Conservation (phyloP, 2,329 filamentous ascomycete species). For the Diplodia scrobiculata region DNA sequence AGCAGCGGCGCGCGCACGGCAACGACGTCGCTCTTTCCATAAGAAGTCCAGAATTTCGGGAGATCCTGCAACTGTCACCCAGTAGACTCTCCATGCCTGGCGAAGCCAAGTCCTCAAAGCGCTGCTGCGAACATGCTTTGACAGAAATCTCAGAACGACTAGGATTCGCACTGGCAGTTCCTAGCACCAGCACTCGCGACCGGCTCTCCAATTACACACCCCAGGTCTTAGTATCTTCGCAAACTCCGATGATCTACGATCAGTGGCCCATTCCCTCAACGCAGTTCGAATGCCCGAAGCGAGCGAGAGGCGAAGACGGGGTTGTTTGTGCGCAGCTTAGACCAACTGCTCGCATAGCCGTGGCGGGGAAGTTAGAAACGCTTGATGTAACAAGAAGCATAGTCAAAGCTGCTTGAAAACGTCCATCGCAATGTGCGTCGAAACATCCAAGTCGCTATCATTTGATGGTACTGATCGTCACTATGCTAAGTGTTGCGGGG, state of each 20-base stretch:
- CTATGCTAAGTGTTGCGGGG: neutral
- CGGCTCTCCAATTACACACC: neutral
- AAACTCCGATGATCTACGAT: neutral
- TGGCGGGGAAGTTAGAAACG: neutral
- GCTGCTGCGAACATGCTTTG: neutral
- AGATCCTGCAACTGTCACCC: too few species aligned
- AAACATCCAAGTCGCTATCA: neutral
- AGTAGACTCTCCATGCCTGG: too few species aligned
- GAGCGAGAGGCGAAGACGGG: neutral
- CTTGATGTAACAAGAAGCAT: conserved; percentile 11
- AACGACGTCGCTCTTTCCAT: too few species aligned
- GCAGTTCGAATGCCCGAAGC: neutral
- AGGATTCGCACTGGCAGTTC: neutral
- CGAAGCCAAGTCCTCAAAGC: neutral
- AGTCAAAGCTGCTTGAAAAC: neutral
- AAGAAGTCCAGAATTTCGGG: neutral
- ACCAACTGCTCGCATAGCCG: neutral
- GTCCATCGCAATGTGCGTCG: conserved; percentile 13
- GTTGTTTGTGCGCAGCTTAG: neutral
- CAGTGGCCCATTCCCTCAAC: neutral
- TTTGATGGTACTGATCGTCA: neutral
- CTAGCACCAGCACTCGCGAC: neutral
- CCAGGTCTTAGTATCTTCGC: neutral
- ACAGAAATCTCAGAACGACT: neutral
- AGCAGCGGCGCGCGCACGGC: too few species aligned